These are phyloP conservation scores for Trypanosomatidae sp. DNA, from an alignment of 208 protist genomes.

Conservation along the genomic window DNA sequence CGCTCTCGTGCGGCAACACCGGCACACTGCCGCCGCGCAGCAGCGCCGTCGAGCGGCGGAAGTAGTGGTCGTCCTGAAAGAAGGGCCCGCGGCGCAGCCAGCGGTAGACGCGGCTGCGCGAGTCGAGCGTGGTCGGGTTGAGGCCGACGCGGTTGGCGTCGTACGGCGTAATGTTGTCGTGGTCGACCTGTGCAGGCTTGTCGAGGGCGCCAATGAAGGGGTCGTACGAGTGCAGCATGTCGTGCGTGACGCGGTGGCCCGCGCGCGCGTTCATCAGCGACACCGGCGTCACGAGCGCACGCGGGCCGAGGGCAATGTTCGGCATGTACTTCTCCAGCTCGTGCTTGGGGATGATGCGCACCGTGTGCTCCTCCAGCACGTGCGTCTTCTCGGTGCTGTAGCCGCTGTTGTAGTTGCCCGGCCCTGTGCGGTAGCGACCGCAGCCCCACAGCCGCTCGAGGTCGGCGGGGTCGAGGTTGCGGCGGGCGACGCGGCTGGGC, in stretches of 20 bases:
- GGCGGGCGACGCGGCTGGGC: constrained; percentile 75
- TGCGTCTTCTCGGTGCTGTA: constrained; percentile 79
- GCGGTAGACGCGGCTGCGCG: constrained; percentile 77
- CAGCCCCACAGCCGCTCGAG: constrained; percentile 55
- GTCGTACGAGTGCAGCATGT: constrained; percentile 85
- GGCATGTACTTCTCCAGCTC: constrained; percentile 88
- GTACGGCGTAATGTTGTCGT: constrained; percentile 74
- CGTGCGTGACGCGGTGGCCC: constrained; percentile 85
- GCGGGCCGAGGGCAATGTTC: constrained; percentile 72
- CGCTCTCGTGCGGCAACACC: constrained; percentile 35
- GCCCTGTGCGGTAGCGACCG: constrained; percentile 65
- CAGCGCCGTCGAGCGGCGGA: constrained; percentile 49
- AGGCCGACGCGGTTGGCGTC: constrained; percentile 81
- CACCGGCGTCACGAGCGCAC: constrained; percentile 81
- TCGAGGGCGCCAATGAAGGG: constrained; percentile 63
- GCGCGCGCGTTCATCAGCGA: constrained; percentile 82
- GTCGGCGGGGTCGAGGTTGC: constrained; percentile 64
- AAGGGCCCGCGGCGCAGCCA: constrained; percentile 83
- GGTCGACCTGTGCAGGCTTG: constrained; percentile 69
- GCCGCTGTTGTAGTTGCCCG: constrained; percentile 83
- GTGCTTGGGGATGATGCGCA: constrained; percentile 78
- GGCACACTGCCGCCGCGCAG: constrained; percentile 28
- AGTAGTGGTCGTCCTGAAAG: constrained; percentile 84
- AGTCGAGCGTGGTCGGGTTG: constrained; percentile 81
- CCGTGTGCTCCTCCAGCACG: constrained; percentile 61